Evolutionary conservation across 257 asterid species (phyloP).

Genomic region (Solanum pinnatisectum): DNA sequence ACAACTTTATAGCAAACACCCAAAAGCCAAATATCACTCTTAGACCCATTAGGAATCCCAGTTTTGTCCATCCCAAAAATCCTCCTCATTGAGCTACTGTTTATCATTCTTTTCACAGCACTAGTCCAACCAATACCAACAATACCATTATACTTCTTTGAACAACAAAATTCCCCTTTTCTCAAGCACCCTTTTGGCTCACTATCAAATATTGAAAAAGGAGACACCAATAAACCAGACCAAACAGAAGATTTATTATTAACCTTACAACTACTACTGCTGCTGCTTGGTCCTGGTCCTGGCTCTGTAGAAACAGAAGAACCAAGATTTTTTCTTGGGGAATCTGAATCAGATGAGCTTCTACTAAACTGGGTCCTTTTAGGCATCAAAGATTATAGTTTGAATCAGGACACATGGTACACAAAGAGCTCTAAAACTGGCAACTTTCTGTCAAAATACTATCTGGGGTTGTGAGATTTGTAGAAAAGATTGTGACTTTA

Average conservation of each 20-base stretch:
- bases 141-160: slow-evolving; percentile 30
- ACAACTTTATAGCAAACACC: slow-evolving; percentile 70
- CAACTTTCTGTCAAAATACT: neutral
- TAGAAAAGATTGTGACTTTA: neutral
- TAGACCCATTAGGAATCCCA: slow-evolving; percentile 35
- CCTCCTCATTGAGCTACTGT: slow-evolving; percentile 83
- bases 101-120: slow-evolving; percentile 62
- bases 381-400: slow-evolving; percentile 3
- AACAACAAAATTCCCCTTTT: neutral
- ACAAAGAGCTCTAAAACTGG: neutral
- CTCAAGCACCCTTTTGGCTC: slow-evolving; percentile 10
- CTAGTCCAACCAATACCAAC: slow-evolving; percentile 33
- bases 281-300: slow-evolving; percentile 32
- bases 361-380: neutral
- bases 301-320: slow-evolving; percentile 13
- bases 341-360: slow-evolving; percentile 3
- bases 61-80: slow-evolving; percentile 51
- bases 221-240: slow-evolving; percentile 27
- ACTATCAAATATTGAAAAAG: slow-evolving; percentile 23
- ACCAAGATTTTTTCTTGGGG: neutral
- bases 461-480: neutral
- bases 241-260: slow-evolving; percentile 13
- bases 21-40: slow-evolving; percentile 82
- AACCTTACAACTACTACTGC: neutral
- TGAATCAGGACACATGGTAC: neutral